Percentiles rank a stretch among this genome's conserved stretches.
Conservation (phyloP, 1,139 yeast species). For the Scheffersomyces cryptocercus region DNA sequence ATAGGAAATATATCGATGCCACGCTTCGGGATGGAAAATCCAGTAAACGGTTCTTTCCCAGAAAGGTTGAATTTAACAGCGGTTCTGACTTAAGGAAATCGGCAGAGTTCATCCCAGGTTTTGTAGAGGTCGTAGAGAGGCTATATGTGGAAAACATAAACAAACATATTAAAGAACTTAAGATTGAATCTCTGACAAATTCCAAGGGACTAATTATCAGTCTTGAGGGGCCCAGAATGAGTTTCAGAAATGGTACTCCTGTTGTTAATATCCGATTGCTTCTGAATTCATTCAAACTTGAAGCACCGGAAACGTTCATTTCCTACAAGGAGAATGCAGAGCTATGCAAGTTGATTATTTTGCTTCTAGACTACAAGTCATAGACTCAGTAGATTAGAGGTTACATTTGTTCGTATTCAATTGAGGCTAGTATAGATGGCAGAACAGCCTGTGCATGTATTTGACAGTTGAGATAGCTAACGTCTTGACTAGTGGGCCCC, state of each 20-base stretch:
- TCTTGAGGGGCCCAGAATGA: slow-evolving; percentile 3
- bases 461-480: no score
- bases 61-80: slow-evolving; percentile 10
- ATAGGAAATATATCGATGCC: slow-evolving; percentile 9
- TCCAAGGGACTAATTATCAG: no score
- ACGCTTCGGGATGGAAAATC: slow-evolving; percentile 9
- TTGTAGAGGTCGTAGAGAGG: slow-evolving; percentile 11
- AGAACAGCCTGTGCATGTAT: no score
- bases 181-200: no score
- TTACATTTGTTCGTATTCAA: no score
- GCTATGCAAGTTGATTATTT: slow-evolving; percentile 7
- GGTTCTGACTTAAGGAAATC: slow-evolving; percentile 8
- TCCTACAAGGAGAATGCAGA: slow-evolving; percentile 7
- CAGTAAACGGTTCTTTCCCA: slow-evolving; percentile 12
- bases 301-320: slow-evolving; percentile 5
- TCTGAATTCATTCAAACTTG: slow-evolving; percentile 4
- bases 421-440: no score
- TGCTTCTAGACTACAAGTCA: slow-evolving; percentile 6
- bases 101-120: slow-evolving; percentile 13
- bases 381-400: no score
- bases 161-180: background rate
- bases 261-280: slow-evolving; percentile 4
- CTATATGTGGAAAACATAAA: slow-evolving; percentile 13
- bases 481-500: no score
- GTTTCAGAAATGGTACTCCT: slow-evolving; percentile 1